These are phyloP conservation scores for Trichoderma sp. DNA, from an alignment of 2,329 filamentous ascomycete genomes.

Conservation along the genomic window DNA sequence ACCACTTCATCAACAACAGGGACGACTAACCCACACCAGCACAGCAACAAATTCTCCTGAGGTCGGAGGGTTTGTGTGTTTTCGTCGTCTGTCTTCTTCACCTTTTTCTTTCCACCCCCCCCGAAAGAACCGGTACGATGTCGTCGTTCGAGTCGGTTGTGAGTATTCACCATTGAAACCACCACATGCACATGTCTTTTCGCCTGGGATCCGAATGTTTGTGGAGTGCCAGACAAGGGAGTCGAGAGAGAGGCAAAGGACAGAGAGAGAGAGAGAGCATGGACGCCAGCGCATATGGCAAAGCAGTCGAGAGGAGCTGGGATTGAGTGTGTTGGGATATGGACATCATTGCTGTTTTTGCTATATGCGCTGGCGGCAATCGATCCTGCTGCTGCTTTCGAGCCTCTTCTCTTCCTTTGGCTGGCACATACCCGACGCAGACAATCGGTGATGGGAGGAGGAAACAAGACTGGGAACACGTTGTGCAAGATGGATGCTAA, in stretches of 20 bases:
- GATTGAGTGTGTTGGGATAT: constrained; percentile 2
- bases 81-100: constrained; percentile 34
- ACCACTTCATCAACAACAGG: constrained; percentile 40
- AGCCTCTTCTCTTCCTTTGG: background rate
- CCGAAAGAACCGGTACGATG: constrained; percentile 51
- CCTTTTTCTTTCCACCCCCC: constrained; percentile 30
- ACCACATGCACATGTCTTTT: constrained; percentile 10
- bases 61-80: constrained; percentile 39
- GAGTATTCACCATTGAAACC: constrained; percentile 43
- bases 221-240: constrained; percentile 8
- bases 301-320: background rate
- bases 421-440: background rate
- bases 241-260: background rate
- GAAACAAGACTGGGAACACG: background rate
- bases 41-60: constrained; percentile 40
- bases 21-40: constrained; percentile 44
- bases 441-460: background rate
- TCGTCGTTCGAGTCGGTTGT: constrained; percentile 69
- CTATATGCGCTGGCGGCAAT: constrained; percentile 3
- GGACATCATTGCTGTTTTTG: background rate
- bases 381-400: constrained; percentile 8
- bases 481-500: constrained; percentile 23
- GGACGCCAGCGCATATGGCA: constrained; percentile 2
- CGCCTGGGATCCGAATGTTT: constrained; percentile 16
- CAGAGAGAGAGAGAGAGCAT: background rate